Evolutionary conservation across 805 yeast genomes (phyloP).

Genomic region (Schizosaccharomyces lindneri): DNA sequence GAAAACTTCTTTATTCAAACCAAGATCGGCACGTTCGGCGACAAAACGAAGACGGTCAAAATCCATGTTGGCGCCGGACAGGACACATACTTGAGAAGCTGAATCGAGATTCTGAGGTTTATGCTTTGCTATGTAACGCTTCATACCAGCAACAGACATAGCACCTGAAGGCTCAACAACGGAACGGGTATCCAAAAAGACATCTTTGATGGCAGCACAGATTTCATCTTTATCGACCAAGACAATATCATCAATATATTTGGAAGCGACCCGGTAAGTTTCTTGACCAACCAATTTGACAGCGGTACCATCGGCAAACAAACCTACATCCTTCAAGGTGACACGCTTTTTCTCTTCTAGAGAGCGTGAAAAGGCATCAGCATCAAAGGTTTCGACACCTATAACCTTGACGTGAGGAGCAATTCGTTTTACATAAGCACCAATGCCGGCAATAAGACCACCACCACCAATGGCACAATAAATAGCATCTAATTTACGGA

Average conservation of each 20-base stretch:
- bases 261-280: constrained; percentile 56
- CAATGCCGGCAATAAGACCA: constrained; percentile 79
- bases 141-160: constrained; percentile 80
- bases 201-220: constrained; percentile 89
- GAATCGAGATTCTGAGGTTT: constrained; percentile 23
- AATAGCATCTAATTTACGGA: constrained; percentile 51
- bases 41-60: constrained; percentile 89
- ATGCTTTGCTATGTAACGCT: constrained; percentile 44
- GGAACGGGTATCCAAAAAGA: constrained; percentile 84
- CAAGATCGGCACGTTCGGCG: constrained; percentile 90
- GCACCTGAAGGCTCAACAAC: constrained; percentile 96
- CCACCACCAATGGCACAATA: constrained; percentile 95
- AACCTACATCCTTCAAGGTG: constrained; percentile 51
- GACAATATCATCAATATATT: constrained; percentile 71
- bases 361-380: constrained; percentile 71
- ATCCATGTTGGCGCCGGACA: constrained; percentile 96
- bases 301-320: constrained; percentile 96
- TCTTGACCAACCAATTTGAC: constrained; percentile 77
- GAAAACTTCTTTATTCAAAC: constrained; percentile 92
- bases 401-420: constrained; percentile 94
- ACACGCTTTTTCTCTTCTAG: constrained; percentile 30
- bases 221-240: constrained; percentile 77
- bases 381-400: constrained; percentile 91
- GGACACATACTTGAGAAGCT: constrained; percentile 46
- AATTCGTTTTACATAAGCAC: constrained; percentile 68